Conservation (phyloP, 2,329 filamentous ascomycete genomes). For the Alternaria rosae region DNA sequence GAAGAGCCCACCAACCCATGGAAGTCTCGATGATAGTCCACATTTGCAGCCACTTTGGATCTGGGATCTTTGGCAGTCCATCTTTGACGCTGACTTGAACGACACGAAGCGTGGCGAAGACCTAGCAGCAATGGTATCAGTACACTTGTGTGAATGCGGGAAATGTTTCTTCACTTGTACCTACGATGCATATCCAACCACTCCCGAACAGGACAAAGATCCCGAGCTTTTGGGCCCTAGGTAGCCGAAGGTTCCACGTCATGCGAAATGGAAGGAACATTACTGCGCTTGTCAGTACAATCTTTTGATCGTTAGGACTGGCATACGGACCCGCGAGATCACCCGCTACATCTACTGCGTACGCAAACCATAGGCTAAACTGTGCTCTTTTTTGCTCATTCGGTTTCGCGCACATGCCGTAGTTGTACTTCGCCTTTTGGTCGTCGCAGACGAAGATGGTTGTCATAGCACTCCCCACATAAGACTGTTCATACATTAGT, state of each 20-base stretch:
- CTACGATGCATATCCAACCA: neutral
- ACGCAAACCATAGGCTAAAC: conserved; percentile 45
- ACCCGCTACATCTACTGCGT: conserved; percentile 44
- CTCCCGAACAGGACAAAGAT: conserved; percentile 36
- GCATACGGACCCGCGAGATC: conserved; percentile 38
- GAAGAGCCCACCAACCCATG: no score
- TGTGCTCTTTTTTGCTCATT: conserved; percentile 16
- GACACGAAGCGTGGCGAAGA: neutral
- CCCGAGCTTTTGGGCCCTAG: conserved; percentile 39
- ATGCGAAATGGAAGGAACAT: conserved; percentile 48
- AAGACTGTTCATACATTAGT: conserved; percentile 32
- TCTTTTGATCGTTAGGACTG: rapidly evolving
- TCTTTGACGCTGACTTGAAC: neutral
- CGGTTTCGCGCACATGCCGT: conserved; percentile 31
- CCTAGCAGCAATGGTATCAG: neutral
- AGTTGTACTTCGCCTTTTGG: conserved; percentile 48
- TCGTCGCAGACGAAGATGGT: conserved; percentile 48
- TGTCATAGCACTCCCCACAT: conserved; percentile 47
- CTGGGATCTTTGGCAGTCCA: neutral
- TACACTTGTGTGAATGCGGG: neutral
- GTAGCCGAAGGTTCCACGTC: conserved; percentile 49
- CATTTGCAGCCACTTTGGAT: conserved; percentile 1
- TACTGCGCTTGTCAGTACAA: conserved; percentile 23
- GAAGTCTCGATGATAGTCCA: neutral
- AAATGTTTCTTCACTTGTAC: neutral